A percentile compares a stretch with the other conserved stretches of the same genome.
These are phyloP conservation scores for Coniochaeta hoffmannii DNA, from an alignment of 2,329 filamentous ascomycete species.

Conservation along the genomic window DNA sequence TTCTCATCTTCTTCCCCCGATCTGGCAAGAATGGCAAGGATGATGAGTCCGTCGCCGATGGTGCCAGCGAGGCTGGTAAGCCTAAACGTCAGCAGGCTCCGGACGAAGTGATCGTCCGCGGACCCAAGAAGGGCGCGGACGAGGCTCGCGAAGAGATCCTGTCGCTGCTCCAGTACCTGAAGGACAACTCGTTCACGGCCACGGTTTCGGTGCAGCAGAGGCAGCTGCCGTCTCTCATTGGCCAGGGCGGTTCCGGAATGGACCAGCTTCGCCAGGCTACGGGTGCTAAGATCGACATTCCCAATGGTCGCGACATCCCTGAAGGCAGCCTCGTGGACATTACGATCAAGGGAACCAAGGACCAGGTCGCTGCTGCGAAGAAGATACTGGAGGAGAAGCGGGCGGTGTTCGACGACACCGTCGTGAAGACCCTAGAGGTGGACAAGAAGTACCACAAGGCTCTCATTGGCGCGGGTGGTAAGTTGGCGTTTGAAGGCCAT, in stretches of 20 bases:
- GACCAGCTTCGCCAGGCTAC: constrained; percentile 80
- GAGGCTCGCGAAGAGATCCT: constrained; percentile 87
- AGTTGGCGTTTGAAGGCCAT: constrained; percentile 28
- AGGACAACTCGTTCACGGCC: constrained; percentile 77
- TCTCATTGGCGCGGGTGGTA: constrained; percentile 83
- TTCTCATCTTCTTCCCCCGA: constrained; percentile 89
- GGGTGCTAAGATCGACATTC: constrained; percentile 87
- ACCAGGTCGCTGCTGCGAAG: constrained; percentile 85
- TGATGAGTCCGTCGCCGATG: constrained; percentile 64
- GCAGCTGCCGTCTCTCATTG: constrained; percentile 90
- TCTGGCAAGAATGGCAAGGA: constrained; percentile 57
- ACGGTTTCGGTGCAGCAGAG: constrained; percentile 81
- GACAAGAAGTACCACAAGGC: constrained; percentile 89
- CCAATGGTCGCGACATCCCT: constrained; percentile 66
- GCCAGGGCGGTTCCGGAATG: constrained; percentile 82
- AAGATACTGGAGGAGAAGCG: constrained; percentile 83
- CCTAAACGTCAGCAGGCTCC: constrained; percentile 64
- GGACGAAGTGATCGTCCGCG: constrained; percentile 86
- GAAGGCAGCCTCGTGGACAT: constrained; percentile 67
- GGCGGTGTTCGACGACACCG: constrained; percentile 81
- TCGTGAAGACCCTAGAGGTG: constrained; percentile 77
- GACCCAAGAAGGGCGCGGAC: constrained; percentile 88
- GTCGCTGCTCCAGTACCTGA: constrained; percentile 79
- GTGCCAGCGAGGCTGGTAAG: constrained; percentile 59
- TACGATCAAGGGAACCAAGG: constrained; percentile 84